Percentiles rank a stretch among this genome's conserved stretches.
phyloP scores from a whole-genome alignment of 306 rosid genomes.

The Gynostemma pentaphyllum region DNA sequence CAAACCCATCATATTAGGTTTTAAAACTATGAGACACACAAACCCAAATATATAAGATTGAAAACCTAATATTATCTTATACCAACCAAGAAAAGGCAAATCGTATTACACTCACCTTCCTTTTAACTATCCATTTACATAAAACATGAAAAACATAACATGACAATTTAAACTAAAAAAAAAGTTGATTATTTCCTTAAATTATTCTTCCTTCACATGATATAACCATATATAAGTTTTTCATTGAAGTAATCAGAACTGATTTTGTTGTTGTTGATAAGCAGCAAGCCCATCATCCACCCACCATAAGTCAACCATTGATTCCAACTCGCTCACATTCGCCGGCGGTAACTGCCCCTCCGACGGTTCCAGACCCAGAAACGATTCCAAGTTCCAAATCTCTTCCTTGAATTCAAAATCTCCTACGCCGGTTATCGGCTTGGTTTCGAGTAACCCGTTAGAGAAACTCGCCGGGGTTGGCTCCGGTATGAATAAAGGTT shows the following conservation, averaged over 20 bases:
- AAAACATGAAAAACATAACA: no score
- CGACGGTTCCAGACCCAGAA: conserved; percentile 44
- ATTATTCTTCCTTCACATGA: no score
- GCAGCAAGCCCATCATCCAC: conserved; percentile 37
- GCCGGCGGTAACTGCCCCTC: neutral
- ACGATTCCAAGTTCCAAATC: conserved; percentile 49
- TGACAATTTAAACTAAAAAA: no score
- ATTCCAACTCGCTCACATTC: conserved; percentile 9
- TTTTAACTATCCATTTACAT: no score
- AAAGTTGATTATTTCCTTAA: no score
- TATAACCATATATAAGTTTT: no score
- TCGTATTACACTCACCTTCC: no score
- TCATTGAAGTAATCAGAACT: neutral
- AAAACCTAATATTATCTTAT: no score
- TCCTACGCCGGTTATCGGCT: neutral
- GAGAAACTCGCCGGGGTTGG: neutral
- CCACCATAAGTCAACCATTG: conserved; percentile 38
- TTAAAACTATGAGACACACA: no score
- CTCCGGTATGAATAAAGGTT: conserved; percentile 14
- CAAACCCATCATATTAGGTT: no score
- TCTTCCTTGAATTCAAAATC: conserved; percentile 30
- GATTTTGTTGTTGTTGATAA: conserved; percentile 16
- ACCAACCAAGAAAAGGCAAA: no score
- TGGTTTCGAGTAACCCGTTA: neutral
- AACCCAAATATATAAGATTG: no score